Base-by-base conservation (phyloP, 2,329 filamentous ascomycete species). In the Sordariomycetes sp. region DNA sequence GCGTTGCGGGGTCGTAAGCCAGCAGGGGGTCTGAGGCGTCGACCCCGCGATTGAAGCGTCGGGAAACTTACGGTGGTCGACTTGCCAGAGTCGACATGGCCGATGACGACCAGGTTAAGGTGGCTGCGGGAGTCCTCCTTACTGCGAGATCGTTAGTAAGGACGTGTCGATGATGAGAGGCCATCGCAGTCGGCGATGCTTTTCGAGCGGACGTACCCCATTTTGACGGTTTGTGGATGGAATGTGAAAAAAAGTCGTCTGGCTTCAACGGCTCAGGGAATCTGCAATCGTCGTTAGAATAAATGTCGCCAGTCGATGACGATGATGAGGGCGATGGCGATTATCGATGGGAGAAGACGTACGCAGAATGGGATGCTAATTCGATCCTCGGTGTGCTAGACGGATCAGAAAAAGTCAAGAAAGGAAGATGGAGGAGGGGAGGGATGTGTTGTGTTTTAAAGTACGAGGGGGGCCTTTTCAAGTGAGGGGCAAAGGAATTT, bases 71-170 rank as follows among this genome's bases (percentile, higher is more conserved):
- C 89, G 78, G 92, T 97, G 78, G 92, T 97, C 70, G 92, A 96
- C 88, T 97, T 97, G 82, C 92, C 93, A 79, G 91, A 96, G 82
- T 96, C 91, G 90, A 96, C 92, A 87, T 96, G 93, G 85, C 92
- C 74, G 64, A 65, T 46, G 43, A 24, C 25, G 32, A 32, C 40
- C 53, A n/a, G n/a, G 63, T 70, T 60, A 69, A 32, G 28, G 28
- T 32, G 28, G 28, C 28, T 32, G 63, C 59, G 61, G 5, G n/a
- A 35, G 12, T 43, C 8, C 12, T 7, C 16, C 18, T 55, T 24
- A 65, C 71, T 70, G 63, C 72, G 70, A 66, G 70, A 66, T 54
- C 8, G 63, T 70, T 59, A 54, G 61, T 24, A 59, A 54, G 32
- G 24, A 67, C 68, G 61, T 62, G 69, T 67, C 68, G 67, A 67